Percentiles rank a stretch among this genome's conserved stretches.
Conservation (phyloP, 2,329 filamentous ascomycete genomes). For the Aspergillus thermomutatus region DNA sequence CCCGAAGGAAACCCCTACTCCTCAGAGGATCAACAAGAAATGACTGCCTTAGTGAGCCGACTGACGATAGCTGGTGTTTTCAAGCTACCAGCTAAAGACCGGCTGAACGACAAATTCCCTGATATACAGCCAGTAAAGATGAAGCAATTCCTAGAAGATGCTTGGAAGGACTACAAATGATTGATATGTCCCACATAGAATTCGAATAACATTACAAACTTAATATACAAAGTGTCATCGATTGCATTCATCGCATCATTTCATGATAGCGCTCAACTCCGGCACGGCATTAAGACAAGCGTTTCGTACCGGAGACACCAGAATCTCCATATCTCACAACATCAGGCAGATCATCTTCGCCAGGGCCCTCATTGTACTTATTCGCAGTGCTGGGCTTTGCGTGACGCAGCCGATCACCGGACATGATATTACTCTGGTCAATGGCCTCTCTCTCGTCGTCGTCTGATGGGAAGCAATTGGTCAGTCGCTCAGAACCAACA, state of each 20-base stretch:
- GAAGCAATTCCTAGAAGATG: conserved; percentile 18
- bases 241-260: background rate
- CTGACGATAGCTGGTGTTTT: conserved; percentile 29
- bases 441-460: conserved; percentile 22
- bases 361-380: conserved; percentile 22
- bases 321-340: conserved; percentile 1
- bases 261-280: background rate
- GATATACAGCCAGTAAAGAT: conserved; percentile 22
- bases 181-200: background rate
- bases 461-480: background rate
- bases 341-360: conserved; percentile 23
- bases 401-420: conserved; percentile 22
- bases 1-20: conserved; percentile 16
- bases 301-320: background rate
- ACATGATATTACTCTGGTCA: conserved; percentile 19
- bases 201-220: background rate
- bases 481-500: background rate
- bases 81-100: conserved; percentile 20
- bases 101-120: conserved; percentile 21
- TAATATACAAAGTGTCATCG: background rate
- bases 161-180: conserved; percentile 5
- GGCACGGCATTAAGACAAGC: background rate
- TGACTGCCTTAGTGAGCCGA: conserved; percentile 25
- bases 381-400: conserved; percentile 18
- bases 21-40: conserved; percentile 22